Conservation (phyloP, 2,329 filamentous ascomycete species). For the Aspergillus phoenicis region DNA sequence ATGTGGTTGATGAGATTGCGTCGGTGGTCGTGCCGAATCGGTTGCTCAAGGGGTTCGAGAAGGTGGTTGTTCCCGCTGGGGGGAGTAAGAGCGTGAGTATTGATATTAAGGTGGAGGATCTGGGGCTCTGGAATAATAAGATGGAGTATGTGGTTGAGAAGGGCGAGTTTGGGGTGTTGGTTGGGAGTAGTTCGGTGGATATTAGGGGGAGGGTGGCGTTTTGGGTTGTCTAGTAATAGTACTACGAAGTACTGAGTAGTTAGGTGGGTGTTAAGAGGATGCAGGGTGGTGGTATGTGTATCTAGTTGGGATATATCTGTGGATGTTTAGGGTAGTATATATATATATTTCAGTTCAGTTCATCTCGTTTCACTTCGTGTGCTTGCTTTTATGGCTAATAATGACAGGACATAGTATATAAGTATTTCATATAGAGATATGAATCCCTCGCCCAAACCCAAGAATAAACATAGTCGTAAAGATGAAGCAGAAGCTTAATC, state of each 20-base stretch:
- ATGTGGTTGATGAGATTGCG: conserved; percentile 64
- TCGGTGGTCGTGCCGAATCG: conserved; percentile 67
- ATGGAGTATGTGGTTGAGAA: conserved; percentile 76
- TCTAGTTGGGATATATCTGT: neutral
- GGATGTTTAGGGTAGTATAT: neutral
- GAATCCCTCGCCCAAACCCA: neutral
- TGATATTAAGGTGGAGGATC: conserved; percentile 52
- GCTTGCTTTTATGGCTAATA: neutral
- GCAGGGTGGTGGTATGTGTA: neutral
- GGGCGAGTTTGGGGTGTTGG: conserved; percentile 65
- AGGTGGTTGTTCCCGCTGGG: conserved; percentile 63
- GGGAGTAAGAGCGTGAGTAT: conserved; percentile 59
- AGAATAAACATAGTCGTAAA: neutral
- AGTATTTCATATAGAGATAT: too few relatives aligned
- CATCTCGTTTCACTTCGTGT: neutral
- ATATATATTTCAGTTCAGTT: neutral
- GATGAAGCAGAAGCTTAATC: neutral
- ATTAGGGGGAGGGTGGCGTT: conserved; percentile 38
- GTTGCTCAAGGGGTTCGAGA: conserved; percentile 67
- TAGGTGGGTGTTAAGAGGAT: neutral
- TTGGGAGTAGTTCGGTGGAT: conserved; percentile 56
- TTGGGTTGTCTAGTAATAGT: conserved; percentile 25
- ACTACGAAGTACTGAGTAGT: neutral
- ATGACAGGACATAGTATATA: neutral
- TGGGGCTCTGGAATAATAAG: conserved; percentile 59